These are phyloP conservation scores for Pseudocercospora pini-densiflorae DNA, from an alignment of 2,329 filamentous ascomycete genomes.

Conservation along the genomic window DNA sequence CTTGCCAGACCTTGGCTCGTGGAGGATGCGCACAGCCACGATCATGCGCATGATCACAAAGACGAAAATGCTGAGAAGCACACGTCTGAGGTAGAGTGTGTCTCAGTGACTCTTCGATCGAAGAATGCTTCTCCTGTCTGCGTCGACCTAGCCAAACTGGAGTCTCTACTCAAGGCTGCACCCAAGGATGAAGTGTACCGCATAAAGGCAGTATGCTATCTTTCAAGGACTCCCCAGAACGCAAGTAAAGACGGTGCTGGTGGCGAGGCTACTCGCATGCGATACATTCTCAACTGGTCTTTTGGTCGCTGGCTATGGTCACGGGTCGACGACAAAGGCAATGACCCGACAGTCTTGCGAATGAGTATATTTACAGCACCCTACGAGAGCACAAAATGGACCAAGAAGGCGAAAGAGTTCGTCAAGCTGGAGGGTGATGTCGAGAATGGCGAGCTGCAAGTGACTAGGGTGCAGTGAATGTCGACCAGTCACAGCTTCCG, in stretches of 20 bases:
- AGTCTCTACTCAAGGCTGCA: constrained; percentile 69
- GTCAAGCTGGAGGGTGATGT: constrained; percentile 44
- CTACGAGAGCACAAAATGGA: constrained; percentile 77
- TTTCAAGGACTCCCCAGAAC: constrained; percentile 46
- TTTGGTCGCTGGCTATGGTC: constrained; percentile 93
- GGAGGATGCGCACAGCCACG: constrained; percentile 43
- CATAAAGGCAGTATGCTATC: constrained; percentile 75
- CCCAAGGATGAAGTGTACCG: constrained; percentile 95
- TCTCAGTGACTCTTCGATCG: constrained; percentile 71
- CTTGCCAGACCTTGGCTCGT: constrained; percentile 60
- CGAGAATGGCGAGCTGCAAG: constrained; percentile 46
- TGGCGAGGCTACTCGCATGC: constrained; percentile 44
- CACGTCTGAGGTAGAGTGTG: constrained; percentile 84
- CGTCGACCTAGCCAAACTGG: constrained; percentile 63
- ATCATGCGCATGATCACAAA: constrained; percentile 49
- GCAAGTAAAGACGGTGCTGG: constrained; percentile 43
- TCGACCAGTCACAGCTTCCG: not conserved
- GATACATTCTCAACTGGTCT: constrained; percentile 97
- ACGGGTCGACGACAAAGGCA: constrained; percentile 31
- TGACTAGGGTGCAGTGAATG: constrained; percentile 48
- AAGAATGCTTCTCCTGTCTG: constrained; percentile 50
- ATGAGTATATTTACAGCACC: constrained; percentile 78
- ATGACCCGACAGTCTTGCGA: constrained; percentile 60
- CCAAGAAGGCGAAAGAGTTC: constrained; percentile 66
- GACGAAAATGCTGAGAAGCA: constrained; percentile 60